Base-by-base conservation (phyloP, 768 basidiomycete species). In the Calocybe cyanea region DNA sequence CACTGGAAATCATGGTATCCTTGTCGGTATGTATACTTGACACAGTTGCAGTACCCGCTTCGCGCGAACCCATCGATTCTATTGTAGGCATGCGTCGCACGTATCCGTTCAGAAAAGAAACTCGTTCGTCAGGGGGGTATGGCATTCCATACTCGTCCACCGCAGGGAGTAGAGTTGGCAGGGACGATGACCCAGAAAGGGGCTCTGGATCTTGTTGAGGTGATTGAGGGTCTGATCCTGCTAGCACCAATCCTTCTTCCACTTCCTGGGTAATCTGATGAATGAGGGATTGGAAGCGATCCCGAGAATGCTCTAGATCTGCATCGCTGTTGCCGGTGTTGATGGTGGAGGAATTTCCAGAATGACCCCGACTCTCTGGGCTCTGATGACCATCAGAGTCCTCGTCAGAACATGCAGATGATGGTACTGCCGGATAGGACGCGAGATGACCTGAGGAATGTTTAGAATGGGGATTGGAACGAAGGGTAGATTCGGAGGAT, bases 11-110 rank as follows among this genome's bases (percentile, higher is more conserved):
- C 51, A 47, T 54, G 32, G 34, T 43, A 45, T 57, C 48, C 51
- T 45, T 20, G 39, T 48, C 61, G 57, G 28, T 57, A 41, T 20
- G 55, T 49, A 31, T 51, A 31, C 54, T 57, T 4, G 60, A 60
- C n/a, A 59, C 53, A 38, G 45, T 37, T 40, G 66, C 59, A 48
- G 64, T 66, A 31, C 59, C 63, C 39, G 68, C 49, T 49, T 90
- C 87, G 41, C 77, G 73, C 14, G 82, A 85, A 32, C 85, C 86
- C 61, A 88, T 71, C 34, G 79, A 81, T 60, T 88, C 85, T 50
- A 89, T 89, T 21, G 87, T 89, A 15, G 85, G 81, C 87, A 90
- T 87, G 31, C 87, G 83, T 41, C 76, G 71, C 35, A 89, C 73
- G 54, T 71, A 77, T 18, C 75, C 70, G 43, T 85, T 83, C 45